phyloP scores from a whole-genome alignment of 176 grass and related monocot genomes.

The Triticum aestivum region DNA sequence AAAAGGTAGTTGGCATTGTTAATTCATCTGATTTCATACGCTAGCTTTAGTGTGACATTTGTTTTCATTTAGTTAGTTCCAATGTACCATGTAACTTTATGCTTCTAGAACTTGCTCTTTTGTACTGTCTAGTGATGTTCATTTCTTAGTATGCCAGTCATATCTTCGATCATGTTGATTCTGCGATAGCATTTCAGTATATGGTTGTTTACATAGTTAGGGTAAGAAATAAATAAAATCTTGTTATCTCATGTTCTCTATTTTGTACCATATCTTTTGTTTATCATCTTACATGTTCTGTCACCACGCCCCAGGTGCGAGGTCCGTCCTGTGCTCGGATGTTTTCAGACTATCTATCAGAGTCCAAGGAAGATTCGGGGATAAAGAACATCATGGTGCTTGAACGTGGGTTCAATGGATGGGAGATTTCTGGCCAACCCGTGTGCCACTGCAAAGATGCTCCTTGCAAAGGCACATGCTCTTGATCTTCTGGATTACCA shows the following conservation, averaged over 20 bases:
- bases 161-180: not conserved
- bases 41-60: not conserved
- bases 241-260: not conserved
- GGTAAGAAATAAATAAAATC: slow-evolving; percentile 7
- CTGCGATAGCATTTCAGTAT: not conserved
- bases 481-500: slow-evolving; percentile 10
- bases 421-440: slow-evolving; percentile 63
- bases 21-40: not conserved
- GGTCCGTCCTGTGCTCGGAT: slow-evolving; percentile 71
- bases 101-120: not conserved
- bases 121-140: not conserved
- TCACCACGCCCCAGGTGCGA: slow-evolving; percentile 48
- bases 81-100: not conserved
- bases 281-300: not conserved
- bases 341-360: slow-evolving; percentile 63
- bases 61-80: not conserved
- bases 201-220: not conserved
- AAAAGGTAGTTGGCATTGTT: not conserved
- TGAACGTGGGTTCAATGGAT: slow-evolving; percentile 80
- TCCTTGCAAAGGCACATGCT: slow-evolving; percentile 53
- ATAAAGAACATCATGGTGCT: slow-evolving; percentile 74
- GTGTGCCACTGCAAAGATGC: slow-evolving; percentile 63
- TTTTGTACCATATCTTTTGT: not conserved
- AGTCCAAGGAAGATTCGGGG: slow-evolving; percentile 49
- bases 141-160: not conserved